Evolutionary conservation across 768 basidiomycete genomes (phyloP), one percentile per base, ranked within the genome.

Genomic region (Lactifluus pinguis): DNA sequence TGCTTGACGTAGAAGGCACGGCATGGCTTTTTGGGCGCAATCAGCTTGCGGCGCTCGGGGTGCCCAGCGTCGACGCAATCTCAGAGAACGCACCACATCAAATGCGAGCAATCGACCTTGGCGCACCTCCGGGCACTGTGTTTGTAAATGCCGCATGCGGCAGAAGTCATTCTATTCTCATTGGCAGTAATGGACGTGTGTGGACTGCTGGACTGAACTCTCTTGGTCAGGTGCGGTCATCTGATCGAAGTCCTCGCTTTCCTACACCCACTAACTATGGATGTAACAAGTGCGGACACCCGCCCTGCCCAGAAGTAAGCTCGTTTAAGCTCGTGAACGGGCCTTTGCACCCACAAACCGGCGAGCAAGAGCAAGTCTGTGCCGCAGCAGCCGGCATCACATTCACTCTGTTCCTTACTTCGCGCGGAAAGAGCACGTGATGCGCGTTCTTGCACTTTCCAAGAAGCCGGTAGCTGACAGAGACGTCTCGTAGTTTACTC

Each of bases 21-120:
- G 95, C 93, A 9, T 94, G 92, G 86, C 72, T 98, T 67, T 91
- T 95, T 69, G 95, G 95, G 7, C 84, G 92, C 55, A 92, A 92
- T 72, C 83, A 82, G 44, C 84, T 78, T 59, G 76, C 80, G 59
- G 80, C 81, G 47, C 78, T 93, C 4, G 88, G 89, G n/a, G 74
- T 83, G 9, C 67, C 80, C 14, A 76, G 74, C 59, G 77, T 67
- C 42, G 73, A 72, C 10, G 60, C 67, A 15, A 78, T 93, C 62
- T 87, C 88, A 17, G 89, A 93, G 76, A 85, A 83, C 71, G 80
- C 84, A 61, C 89, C 92, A 19, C 78, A 80, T 69, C 77, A 79
- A 59, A 66, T 92, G 48, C 77, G 75, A 36, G 76, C 91, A 3
- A 66, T 72, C 2, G 79, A 87, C 32, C 71, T 89, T 4, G 89